Evolutionary conservation across 179 eudicot species (phyloP), one percentile per base, ranked within the genome.

Genomic region (Silene noctiflora): DNA sequence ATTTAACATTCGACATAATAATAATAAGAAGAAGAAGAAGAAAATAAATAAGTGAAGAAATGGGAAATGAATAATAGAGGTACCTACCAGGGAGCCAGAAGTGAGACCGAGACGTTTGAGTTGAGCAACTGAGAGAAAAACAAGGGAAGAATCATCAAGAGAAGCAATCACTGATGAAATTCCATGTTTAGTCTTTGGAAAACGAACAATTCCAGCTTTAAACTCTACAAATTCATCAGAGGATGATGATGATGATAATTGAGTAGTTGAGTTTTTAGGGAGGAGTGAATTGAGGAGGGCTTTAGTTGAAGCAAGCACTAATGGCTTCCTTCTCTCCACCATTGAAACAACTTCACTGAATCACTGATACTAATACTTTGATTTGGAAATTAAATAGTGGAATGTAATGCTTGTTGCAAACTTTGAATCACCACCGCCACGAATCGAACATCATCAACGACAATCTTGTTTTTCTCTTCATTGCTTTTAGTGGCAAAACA

Each of bases 231-330:
- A 42, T 64, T 53, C 63, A 13, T 27, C 61, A 25, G 39, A 4
- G 4, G 20, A 53, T 14, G 74, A 71, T 21, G 33, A 29, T 29
- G 33, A 3, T 31, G 35, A 31, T 51, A 11, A 12, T 9, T 8
- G 46, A 17, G 72, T 16, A 46, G 25, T 67, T 39, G 87, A 62
- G 33, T 87, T 59, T 59, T 31, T 67, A n/a, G 55, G 72, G 20
- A 83, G 86, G n/a, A 87, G 24, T 16, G 97, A 87, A 58, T 81
- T 73, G 76, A 92, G 60, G n/a, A 94, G 91, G 75, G 89, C 78
- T 85, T 85, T 89, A 61, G 98, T 94, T 35, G 97, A 89, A 75
- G 94, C 87, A n/a, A 94, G 89, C 75, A 94, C 78, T 80, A 94
- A 77, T 6, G 98, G 94, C 89, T 89, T 94, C 87, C 97, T 87